Evolutionary conservation across 75 land plant species (phyloP).

Genomic region (Pinus albicaulis): DNA sequence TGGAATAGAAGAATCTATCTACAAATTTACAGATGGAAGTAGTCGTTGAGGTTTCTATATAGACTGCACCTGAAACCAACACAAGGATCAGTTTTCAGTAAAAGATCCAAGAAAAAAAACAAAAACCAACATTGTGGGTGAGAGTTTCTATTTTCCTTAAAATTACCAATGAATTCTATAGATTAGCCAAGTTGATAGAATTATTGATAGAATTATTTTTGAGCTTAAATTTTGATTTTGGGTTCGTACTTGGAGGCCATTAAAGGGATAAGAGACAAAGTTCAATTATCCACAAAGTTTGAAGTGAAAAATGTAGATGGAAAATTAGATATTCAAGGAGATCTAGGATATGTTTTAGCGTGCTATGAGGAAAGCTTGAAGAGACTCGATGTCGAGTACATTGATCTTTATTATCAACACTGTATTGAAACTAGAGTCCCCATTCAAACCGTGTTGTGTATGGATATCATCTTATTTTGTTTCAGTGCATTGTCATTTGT

Average conservation of each 20-base stretch:
- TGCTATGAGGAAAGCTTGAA: constrained; percentile 60
- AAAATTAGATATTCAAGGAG: constrained; percentile 17
- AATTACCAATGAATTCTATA: no score
- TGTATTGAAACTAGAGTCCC: constrained; percentile 46
- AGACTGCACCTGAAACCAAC: no score
- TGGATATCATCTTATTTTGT: background rate
- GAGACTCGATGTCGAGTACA: constrained; percentile 55
- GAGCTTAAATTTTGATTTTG: background rate
- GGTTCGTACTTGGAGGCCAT: constrained; percentile 21
- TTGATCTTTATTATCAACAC: constrained; percentile 63
- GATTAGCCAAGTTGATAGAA: no score
- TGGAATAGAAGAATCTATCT: no score
- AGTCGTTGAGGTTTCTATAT: no score
- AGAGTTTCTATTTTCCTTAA: no score
- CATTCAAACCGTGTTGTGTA: constrained; percentile 39
- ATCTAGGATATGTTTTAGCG: constrained; percentile 37
- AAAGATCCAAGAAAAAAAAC: no score
- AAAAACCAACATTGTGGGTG: no score
- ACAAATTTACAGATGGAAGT: no score
- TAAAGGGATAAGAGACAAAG: constrained; percentile 51
- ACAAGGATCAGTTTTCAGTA: no score
- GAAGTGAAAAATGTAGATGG: constrained; percentile 23
- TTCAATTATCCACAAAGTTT: constrained; percentile 53
- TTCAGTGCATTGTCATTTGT: no score
- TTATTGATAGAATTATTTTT: no score